phyloP scores from a whole-genome alignment of 2,329 filamentous ascomycete genomes.

The Fusarium agapanthi region DNA sequence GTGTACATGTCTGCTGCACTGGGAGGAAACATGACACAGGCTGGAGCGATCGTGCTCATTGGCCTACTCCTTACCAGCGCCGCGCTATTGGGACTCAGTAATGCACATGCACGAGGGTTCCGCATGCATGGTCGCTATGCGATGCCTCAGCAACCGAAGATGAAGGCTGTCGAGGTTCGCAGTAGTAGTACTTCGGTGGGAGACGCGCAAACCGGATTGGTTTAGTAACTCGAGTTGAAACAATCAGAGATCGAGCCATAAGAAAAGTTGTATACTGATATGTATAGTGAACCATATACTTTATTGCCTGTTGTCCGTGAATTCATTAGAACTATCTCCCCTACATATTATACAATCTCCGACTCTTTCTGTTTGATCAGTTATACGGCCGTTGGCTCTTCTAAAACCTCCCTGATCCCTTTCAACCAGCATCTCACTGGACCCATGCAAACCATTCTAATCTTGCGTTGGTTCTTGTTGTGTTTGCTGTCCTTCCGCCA shows the following conservation, averaged over 20 bases:
- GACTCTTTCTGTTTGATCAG: neutral
- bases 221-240: neutral
- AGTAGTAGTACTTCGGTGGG: neutral
- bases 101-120: slow-evolving; percentile 57
- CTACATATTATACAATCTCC: slow-evolving; percentile 30
- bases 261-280: too few relatives aligned
- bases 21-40: slow-evolving; percentile 63
- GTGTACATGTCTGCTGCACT: slow-evolving; percentile 66
- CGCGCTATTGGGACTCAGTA: slow-evolving; percentile 62
- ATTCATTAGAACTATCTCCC: slow-evolving; percentile 21
- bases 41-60: slow-evolving; percentile 61
- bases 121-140: slow-evolving; percentile 61
- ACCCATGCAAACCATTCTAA: neutral
- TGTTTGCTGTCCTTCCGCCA: slow-evolving; percentile 6
- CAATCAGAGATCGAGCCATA: neutral
- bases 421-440: neutral
- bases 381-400: neutral
- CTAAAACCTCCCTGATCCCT: neutral
- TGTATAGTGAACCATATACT: neutral
- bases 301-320: slow-evolving; percentile 19
- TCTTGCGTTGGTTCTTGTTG: slow-evolving; percentile 12
- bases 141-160: slow-evolving; percentile 31
- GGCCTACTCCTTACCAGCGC: slow-evolving; percentile 61
- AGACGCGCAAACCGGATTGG: neutral
- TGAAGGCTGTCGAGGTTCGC: neutral